Evolutionary conservation across 1,139 yeast species (phyloP).

Genomic region (Zygoascus meyerae): DNA sequence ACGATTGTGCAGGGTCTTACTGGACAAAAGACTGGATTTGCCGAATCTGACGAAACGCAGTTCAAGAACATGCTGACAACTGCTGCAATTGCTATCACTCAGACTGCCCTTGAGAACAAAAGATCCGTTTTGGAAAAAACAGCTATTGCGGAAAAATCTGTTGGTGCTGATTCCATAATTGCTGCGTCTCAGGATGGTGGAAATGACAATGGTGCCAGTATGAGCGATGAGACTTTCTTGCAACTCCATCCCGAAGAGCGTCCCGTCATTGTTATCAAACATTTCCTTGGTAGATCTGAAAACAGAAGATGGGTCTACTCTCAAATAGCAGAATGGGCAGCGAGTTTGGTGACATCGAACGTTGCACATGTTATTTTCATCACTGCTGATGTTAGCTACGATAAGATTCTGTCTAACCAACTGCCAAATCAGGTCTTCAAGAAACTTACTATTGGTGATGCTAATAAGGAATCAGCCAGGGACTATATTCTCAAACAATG

Average conservation of each 20-base stretch:
- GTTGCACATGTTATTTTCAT: slow-evolving; percentile 84
- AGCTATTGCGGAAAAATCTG: slow-evolving; percentile 1
- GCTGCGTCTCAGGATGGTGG: not conserved
- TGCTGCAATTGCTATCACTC: slow-evolving; percentile 65
- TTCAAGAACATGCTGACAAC: slow-evolving; percentile 74
- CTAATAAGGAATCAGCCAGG: slow-evolving; percentile 63
- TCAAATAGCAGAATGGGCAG: slow-evolving; percentile 85
- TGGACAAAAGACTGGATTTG: slow-evolving; percentile 89
- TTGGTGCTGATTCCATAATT: not conserved
- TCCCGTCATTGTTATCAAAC: slow-evolving; percentile 80
- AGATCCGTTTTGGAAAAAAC: slow-evolving; percentile 17
- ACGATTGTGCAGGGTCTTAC: slow-evolving; percentile 84
- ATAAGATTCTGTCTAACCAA: slow-evolving; percentile 55
- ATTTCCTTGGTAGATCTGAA: slow-evolving; percentile 57
- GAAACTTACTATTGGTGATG: slow-evolving; percentile 70
- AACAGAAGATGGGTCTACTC: slow-evolving; percentile 57
- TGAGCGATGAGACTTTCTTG: slow-evolving; percentile 68
- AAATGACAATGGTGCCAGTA: not conserved
- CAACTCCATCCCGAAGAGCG: slow-evolving; percentile 82
- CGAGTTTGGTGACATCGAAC: slow-evolving; percentile 66
- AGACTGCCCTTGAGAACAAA: slow-evolving; percentile 50
- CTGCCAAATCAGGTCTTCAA: slow-evolving; percentile 87
- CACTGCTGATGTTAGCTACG: slow-evolving; percentile 78
- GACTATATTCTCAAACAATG: slow-evolving; percentile 65
- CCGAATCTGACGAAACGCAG: slow-evolving; percentile 81